A percentile compares a stretch with the other conserved stretches of the same genome.
Evolutionary conservation across 2,329 filamentous ascomycete species (phyloP).

Genomic region (Zasmidium citrigriseum): DNA sequence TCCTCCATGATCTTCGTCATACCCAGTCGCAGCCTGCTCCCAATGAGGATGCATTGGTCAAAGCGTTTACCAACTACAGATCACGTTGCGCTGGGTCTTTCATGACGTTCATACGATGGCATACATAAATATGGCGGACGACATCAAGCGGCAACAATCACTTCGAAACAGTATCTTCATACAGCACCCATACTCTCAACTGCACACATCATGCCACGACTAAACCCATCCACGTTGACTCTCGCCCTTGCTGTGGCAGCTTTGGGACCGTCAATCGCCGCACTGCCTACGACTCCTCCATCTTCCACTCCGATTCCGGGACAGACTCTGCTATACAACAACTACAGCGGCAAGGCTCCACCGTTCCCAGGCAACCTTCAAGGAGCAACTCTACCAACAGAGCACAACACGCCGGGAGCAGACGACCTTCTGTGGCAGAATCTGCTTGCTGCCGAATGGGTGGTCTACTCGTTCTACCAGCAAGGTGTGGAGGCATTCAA

Average conservation of each 20-base stretch:
- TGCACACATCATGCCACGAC: not conserved
- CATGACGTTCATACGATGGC: no score
- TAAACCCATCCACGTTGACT: not conserved
- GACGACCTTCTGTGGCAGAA: slow-evolving; percentile 2
- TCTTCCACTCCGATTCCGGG: not conserved
- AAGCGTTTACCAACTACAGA: no score
- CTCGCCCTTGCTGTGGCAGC: not conserved
- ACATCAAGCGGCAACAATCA: no score
- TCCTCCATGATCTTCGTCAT: no score
- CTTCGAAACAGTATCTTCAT: no score
- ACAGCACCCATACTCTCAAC: no score
- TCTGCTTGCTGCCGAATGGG: slow-evolving; percentile 2
- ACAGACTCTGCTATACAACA: slow-evolving; percentile 2
- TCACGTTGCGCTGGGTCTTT: no score
- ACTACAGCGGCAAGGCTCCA: not conserved
- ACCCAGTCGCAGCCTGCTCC: no score
- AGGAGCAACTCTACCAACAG: not conserved
- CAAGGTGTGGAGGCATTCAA: not conserved
- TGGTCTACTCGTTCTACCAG: slow-evolving; percentile 1
- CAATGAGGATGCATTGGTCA: no score
- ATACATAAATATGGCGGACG: no score
- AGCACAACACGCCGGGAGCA: not conserved
- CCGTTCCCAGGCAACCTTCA: not conserved
- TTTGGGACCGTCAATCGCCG: not conserved
- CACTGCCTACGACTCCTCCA: not conserved